These are phyloP conservation scores for sunflower (Helianthus annuus) DNA, from an alignment of 129 eudicot species.

Conservation along the genomic window DNA sequence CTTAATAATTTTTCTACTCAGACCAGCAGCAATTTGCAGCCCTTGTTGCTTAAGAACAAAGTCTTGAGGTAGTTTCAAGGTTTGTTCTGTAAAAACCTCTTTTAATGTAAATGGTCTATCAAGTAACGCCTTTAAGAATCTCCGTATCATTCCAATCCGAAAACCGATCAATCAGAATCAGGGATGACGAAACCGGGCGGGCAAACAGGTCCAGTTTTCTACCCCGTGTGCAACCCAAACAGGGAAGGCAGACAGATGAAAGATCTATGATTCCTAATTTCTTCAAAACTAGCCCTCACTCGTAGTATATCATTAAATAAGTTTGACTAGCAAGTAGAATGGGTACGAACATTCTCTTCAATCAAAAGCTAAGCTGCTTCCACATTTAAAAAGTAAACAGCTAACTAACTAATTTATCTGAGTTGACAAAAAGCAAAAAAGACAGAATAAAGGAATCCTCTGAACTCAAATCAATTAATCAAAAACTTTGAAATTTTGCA, in stretches of 20 bases:
- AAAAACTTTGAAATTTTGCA: too few species aligned
- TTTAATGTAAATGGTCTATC: too few species aligned
- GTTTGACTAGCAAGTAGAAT: background rate
- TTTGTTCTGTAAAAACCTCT: too few species aligned
- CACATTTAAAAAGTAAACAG: background rate
- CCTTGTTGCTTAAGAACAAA: too few species aligned
- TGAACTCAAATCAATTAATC: too few species aligned
- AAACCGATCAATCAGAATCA: too few species aligned
- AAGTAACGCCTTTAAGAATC: too few species aligned
- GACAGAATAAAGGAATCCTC: too few species aligned
- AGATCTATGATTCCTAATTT: background rate
- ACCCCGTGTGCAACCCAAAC: background rate
- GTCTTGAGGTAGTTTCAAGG: too few species aligned
- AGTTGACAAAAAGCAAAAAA: background rate
- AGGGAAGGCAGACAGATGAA: background rate
- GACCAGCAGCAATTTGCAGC: too few species aligned
- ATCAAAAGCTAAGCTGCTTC: background rate
- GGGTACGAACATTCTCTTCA: background rate
- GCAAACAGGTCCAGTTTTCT: background rate
- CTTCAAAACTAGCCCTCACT: background rate
- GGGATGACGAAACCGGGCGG: background rate
- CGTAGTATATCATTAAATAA: background rate
- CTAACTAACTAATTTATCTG: background rate
- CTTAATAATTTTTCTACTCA: too few species aligned
- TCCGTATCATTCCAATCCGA: too few species aligned